phyloP scores from a whole-genome alignment of 164 flowering plant genomes.

The Nymphaea colorata region DNA sequence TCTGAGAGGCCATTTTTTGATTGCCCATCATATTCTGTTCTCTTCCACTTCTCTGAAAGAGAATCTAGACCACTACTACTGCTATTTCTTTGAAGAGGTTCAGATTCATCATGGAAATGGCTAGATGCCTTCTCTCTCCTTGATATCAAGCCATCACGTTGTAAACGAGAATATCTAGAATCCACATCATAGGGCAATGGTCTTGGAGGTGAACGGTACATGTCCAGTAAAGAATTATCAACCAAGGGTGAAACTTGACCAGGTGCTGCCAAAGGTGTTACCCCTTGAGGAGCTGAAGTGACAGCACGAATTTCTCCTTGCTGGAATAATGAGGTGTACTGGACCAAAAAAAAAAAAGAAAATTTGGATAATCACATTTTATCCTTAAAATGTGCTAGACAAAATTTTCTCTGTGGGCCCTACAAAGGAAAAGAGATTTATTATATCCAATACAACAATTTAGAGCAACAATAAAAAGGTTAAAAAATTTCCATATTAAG shows the following conservation, averaged over 20 bases:
- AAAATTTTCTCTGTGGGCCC: no score
- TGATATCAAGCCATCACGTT: slow-evolving; percentile 43
- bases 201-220: slow-evolving; percentile 17
- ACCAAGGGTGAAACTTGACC: slow-evolving; percentile 18
- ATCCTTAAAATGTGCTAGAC: no score
- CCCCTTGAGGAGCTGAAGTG: slow-evolving; percentile 26
- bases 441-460: no score
- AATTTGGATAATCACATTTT: neutral
- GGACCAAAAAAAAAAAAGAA: slow-evolving; percentile 9
- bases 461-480: no score
- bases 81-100: slow-evolving; percentile 26
- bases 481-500: no score
- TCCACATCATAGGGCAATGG: slow-evolving; percentile 32
- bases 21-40: slow-evolving; percentile 31
- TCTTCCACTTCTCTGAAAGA: slow-evolving; percentile 32
- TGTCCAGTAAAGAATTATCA: slow-evolving; percentile 19
- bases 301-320: slow-evolving; percentile 36
- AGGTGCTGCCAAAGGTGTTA: slow-evolving; percentile 21
- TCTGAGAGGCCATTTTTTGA: slow-evolving; percentile 22
- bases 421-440: no score
- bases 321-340: slow-evolving; percentile 36
- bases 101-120: slow-evolving; percentile 53
- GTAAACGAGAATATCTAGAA: slow-evolving; percentile 43
- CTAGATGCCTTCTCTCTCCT: slow-evolving; percentile 44
- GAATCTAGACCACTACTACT: slow-evolving; percentile 20